Conservation (phyloP, 2,329 filamentous ascomycete species). For the Sordariomycetes sp. region DNA sequence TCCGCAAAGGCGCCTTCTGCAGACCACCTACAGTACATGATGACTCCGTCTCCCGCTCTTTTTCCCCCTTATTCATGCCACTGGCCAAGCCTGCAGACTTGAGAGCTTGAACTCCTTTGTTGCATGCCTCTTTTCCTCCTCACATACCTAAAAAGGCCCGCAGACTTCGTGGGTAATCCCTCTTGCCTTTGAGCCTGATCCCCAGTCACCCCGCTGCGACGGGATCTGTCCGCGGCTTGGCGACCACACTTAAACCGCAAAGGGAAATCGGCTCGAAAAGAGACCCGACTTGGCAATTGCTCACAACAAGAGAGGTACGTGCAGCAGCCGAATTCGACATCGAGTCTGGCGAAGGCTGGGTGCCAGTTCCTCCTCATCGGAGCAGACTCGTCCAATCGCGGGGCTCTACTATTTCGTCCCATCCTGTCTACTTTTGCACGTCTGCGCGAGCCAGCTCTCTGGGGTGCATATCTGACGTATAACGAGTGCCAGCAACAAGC, state of each 20-base stretch:
- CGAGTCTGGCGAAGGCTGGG: background rate
- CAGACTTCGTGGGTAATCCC: background rate
- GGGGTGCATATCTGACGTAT: background rate
- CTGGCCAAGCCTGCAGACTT: background rate
- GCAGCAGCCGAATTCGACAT: background rate
- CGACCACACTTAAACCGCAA: background rate
- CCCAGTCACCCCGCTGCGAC: background rate
- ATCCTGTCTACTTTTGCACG: background rate
- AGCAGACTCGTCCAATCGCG: background rate
- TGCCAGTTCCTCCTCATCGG: background rate
- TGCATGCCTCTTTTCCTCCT: background rate
- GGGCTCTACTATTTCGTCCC: background rate
- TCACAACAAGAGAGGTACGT: background rate
- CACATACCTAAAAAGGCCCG: background rate
- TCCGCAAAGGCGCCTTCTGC: background rate
- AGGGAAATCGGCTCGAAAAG: background rate
- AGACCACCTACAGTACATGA: background rate
- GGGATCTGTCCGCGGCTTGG: background rate
- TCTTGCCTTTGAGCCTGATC: background rate
- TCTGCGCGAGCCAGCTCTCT: background rate
- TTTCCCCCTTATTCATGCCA: background rate
- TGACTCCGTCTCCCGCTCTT: background rate
- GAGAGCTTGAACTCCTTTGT: background rate
- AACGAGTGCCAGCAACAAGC: background rate
- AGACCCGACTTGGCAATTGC: background rate